phyloP scores from a whole-genome alignment of 2,329 filamentous ascomycete species.

The Fusarium sp. region DNA sequence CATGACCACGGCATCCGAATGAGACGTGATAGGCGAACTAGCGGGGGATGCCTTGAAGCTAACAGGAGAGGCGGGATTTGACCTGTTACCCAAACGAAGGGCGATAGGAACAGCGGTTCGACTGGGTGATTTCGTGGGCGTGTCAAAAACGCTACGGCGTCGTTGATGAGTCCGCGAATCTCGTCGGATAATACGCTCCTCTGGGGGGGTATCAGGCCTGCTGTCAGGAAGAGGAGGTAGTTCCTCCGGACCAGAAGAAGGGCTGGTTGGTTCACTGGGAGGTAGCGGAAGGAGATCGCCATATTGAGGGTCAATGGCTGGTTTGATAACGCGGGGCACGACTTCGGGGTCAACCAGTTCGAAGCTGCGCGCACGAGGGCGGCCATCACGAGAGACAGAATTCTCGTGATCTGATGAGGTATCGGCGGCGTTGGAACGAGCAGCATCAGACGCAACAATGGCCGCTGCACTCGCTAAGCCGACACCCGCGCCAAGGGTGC shows the following conservation, averaged over 20 bases:
- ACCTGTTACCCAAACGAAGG: slow-evolving; percentile 63
- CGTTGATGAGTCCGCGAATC: slow-evolving; percentile 59
- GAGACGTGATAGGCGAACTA: slow-evolving; percentile 48
- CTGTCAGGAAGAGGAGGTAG: slow-evolving; percentile 70
- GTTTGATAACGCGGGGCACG: slow-evolving; percentile 67
- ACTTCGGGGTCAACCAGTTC: slow-evolving; percentile 69
- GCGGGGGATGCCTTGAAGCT: slow-evolving; percentile 55
- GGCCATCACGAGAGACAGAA: slow-evolving; percentile 41
- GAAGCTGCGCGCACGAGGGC: slow-evolving; percentile 41
- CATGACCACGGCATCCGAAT: slow-evolving; percentile 49
- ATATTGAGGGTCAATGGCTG: slow-evolving; percentile 74
- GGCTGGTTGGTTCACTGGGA: slow-evolving; percentile 68
- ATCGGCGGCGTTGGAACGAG: slow-evolving; percentile 61
- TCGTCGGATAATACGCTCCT: slow-evolving; percentile 57
- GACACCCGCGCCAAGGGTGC: slow-evolving; percentile 76
- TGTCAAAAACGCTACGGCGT: slow-evolving; percentile 62
- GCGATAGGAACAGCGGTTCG: slow-evolving; percentile 69
- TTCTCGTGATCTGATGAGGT: slow-evolving; percentile 55
- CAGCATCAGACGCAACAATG: slow-evolving; percentile 54
- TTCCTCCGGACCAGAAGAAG: slow-evolving; percentile 51
- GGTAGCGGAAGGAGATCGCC: slow-evolving; percentile 73
- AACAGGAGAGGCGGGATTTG: slow-evolving; percentile 57
- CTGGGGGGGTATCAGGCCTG: slow-evolving; percentile 67
- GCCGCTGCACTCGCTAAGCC: slow-evolving; percentile 67
- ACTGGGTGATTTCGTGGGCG: slow-evolving; percentile 63